Evolutionary conservation across 2,329 filamentous ascomycete species (phyloP), one percentile per base, ranked within the genome.

Genomic region (Samsoniella hepiali): DNA sequence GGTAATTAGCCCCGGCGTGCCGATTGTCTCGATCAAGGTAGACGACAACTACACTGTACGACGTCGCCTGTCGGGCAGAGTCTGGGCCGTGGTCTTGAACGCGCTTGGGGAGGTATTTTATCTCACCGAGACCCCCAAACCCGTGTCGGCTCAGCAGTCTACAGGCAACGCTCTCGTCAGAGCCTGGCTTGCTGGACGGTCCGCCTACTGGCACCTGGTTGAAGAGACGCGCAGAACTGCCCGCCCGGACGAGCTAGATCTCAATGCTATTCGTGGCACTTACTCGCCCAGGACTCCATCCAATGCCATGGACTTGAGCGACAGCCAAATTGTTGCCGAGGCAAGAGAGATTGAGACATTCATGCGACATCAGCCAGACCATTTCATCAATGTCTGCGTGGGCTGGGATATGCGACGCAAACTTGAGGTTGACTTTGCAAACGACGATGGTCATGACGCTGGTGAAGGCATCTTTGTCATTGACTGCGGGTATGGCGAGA

Each of bases 21-120:
- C 95, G 0, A 95, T 99, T 65, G 84, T 97, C 61, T 85, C 87
- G 1, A 86, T 99, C 65, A 86, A 86, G 51, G 85, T 97, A 7
- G 95, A 99, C 70, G 93, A 97, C 34, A 86, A 86, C 59, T 95
- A 93, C 74, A 93, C 84, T 56, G 75, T 82, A 32, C 88, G 87
- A 68, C 88, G 93, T 36, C 88, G 88, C 72, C 79, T 84, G 4
- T 80, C 88, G 57, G 84, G 86, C 13, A 88, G 93, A 34, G 84
- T 95, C 13, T 98, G 93, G 92, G 92, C 91, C n/a, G 89, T 94
- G 49, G 91, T 87, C n/a, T 77, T 99, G 59, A 99, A 99, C 73
- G 94, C 95, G 0, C 80, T 99, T 9, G 95, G 95, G 1, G 95
- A 99, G 74, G 80, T 97, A 0, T 98, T 89, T 74, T 97, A 94